Evolutionary conservation across 1,139 yeast species (phyloP).

Genomic region (Scheffersomyces segobiensis): DNA sequence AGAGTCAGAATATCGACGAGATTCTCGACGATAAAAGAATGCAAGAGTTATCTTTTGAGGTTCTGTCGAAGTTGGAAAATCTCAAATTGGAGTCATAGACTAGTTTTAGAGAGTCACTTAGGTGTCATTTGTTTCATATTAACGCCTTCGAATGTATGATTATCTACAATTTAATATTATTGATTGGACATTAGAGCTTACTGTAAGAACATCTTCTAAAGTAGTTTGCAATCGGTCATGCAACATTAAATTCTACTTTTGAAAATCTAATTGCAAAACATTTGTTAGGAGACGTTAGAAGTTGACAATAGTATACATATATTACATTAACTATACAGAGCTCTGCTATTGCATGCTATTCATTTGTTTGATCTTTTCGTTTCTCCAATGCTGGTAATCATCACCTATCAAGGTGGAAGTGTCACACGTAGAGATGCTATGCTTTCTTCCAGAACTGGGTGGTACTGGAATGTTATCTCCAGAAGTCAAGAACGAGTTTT

Average conservation of each 20-base stretch:
- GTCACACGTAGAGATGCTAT: slow-evolving; percentile 29
- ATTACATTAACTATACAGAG: background rate
- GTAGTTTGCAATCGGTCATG: background rate
- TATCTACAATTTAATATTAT: background rate
- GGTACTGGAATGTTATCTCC: background rate
- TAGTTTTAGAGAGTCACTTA: background rate
- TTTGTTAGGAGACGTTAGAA: background rate
- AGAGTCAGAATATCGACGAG: background rate
- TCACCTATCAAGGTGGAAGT: slow-evolving; percentile 44
- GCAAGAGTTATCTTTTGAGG: background rate
- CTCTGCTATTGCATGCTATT: slow-evolving; percentile 13
- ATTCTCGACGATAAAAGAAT: background rate
- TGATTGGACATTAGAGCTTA: background rate
- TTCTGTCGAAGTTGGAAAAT: background rate
- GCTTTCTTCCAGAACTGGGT: slow-evolving; percentile 9
- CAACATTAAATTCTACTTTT: background rate
- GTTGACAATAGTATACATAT: background rate
- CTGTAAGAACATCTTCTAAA: background rate
- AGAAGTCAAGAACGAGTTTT: slow-evolving; percentile 2
- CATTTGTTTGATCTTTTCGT: slow-evolving; percentile 37
- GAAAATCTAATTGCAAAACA: background rate
- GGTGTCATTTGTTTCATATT: background rate
- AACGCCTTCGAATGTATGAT: background rate
- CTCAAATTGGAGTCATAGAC: background rate
- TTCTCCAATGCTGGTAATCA: slow-evolving; percentile 45